Evolutionary conservation across 2,329 filamentous ascomycete genomes (phyloP), one percentile per base, ranked within the genome.

Genomic region (Monosporascus cannonballus): DNA sequence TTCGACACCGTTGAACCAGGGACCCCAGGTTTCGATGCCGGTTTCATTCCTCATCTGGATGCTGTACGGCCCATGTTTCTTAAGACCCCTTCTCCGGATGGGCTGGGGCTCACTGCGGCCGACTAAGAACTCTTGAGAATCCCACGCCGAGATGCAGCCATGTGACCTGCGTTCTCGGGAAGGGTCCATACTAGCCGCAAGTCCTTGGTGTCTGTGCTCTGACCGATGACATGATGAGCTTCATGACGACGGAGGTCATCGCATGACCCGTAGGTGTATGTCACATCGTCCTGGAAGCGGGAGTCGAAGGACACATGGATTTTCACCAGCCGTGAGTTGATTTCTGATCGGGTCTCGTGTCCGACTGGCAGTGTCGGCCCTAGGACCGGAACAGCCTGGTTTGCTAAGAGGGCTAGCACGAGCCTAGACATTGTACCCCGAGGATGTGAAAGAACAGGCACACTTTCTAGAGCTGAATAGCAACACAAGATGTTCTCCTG

Each of bases 1-100:
- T 49, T 73, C 76, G 18, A 86, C 83, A 15, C 83, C 83, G 61
- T 86, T 80, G 55, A 86, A 87, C 84, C 83, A 87, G 1, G 83
- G 79, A 0, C 83, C 82, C 62, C 65, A 66, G 3, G 65, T 60
- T 50, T 77, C 71, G 54, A 77, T 71, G 4, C 75, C 75, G 20
- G 71, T 80, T 3, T 72, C 70, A 49, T 80, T 76, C 51, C 75
- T 75, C 70, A 85, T 77, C 18, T 73, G 54, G 37, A 77, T 72
- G 45, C 63, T 61, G 45, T 59, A 57, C 34, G 58, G 47, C 42
- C 58, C 56, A 2, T 62, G 54, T 41, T 65, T 64, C 58, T 59
- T 56, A 9, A 65, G 52, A 18, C 57, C 59, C 54, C 66, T 62
- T 50, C 55, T 65, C 38, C 55, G 63, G 34, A 59, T 56, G 11